These are phyloP conservation scores for Fusarium dimerum DNA, from an alignment of 2,329 filamentous ascomycete genomes.

Conservation along the genomic window DNA sequence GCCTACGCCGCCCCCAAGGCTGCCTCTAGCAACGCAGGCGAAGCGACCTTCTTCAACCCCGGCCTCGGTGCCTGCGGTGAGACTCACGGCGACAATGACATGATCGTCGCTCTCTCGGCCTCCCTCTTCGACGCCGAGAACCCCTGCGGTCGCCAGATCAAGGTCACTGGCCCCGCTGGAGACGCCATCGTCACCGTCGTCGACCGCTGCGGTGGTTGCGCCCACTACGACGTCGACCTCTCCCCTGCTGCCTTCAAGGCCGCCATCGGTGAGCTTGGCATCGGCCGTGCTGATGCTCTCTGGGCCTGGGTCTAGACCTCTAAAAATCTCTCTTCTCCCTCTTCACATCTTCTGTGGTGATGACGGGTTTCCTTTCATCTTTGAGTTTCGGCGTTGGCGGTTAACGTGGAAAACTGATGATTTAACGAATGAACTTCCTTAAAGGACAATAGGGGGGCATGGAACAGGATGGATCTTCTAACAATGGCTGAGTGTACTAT, in stretches of 20 bases:
- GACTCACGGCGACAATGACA: conserved; percentile 52
- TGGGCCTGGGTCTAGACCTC: conserved; percentile 30
- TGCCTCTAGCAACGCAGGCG: conserved; percentile 10
- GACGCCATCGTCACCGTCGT: conserved; percentile 65
- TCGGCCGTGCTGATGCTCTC: conserved; percentile 22
- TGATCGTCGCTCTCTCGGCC: conserved; percentile 68
- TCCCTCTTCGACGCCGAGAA: conserved; percentile 63
- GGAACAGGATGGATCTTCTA: too few species aligned
- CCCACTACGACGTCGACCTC: conserved; percentile 49
- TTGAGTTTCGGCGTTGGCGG: background rate
- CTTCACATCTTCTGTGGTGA: background rate
- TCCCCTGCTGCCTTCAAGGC: conserved; percentile 47
- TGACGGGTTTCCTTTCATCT: background rate
- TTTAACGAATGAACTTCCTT: background rate
- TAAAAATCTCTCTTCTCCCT: background rate
- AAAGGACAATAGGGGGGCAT: too few species aligned
- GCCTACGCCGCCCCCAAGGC: conserved; percentile 16
- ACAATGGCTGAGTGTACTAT: too few species aligned
- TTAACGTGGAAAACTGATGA: background rate
- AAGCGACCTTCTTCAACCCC: conserved; percentile 59
- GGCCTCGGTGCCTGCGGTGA: conserved; percentile 70
- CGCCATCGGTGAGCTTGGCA: conserved; percentile 37
- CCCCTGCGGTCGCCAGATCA: conserved; percentile 65
- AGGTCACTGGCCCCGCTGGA: conserved; percentile 51
- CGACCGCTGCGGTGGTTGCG: conserved; percentile 62